Percentiles rank a stretch among this genome's conserved stretches.
phyloP scores from a whole-genome alignment of 495 filamentous ascomycete genomes.

The Penicillium coffeae region DNA sequence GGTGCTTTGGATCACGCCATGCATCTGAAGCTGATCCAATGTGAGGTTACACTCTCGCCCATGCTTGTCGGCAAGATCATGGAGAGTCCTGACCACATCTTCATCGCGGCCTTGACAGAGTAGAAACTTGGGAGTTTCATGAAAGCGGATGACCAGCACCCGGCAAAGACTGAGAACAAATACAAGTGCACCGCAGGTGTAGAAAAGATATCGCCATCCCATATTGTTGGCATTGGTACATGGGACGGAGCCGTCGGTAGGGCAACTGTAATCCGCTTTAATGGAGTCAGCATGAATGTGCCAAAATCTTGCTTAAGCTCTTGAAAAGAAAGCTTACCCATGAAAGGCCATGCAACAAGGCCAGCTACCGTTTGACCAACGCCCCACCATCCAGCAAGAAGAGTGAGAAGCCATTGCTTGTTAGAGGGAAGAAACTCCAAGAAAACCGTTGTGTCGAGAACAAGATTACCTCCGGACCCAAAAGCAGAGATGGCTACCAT shows the following conservation, averaged over 20 bases:
- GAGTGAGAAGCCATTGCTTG: conserved; percentile 20
- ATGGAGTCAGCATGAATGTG: neutral
- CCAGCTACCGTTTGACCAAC: conserved; percentile 17
- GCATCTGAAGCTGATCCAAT: conserved; percentile 11
- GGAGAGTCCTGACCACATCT: conserved; percentile 10
- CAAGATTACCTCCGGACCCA: conserved; percentile 17
- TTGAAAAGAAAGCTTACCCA: conserved; percentile 6
- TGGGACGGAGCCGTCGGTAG: conserved; percentile 7
- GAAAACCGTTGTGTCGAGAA: conserved; percentile 17
- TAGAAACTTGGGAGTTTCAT: conserved; percentile 18
- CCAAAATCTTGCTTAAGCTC: neutral
- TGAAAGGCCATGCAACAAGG: conserved; percentile 15
- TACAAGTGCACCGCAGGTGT: conserved; percentile 13
- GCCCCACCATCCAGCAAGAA: conserved; percentile 20
- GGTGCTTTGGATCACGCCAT: conserved; percentile 9
- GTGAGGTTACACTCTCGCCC: conserved; percentile 10
- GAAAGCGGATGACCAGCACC: conserved; percentile 16
- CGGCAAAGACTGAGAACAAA: conserved; percentile 15
- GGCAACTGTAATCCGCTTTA: conserved; percentile 16
- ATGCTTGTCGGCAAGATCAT: conserved; percentile 13
- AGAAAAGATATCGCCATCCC: conserved; percentile 19
- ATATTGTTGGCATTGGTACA: conserved; percentile 18
- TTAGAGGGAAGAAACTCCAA: conserved; percentile 16
- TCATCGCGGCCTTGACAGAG: conserved; percentile 16
- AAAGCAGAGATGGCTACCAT: conserved; percentile 17